Conservation (phyloP, 2,329 filamentous ascomycete species). For the Nemania diffusa region DNA sequence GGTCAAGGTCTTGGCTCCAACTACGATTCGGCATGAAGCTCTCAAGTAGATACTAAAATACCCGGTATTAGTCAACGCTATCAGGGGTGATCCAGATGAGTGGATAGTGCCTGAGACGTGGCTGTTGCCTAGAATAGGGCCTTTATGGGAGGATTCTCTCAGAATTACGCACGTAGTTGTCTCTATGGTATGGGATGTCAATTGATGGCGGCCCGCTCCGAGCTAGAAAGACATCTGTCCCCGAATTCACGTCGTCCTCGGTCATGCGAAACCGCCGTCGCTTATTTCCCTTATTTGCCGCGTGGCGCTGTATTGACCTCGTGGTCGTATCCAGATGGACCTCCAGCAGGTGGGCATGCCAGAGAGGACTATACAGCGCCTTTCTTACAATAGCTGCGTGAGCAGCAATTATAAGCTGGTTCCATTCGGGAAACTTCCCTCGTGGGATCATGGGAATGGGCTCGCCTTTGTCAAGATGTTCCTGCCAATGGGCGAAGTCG, state of each 20-base stretch:
- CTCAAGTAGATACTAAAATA: constrained; percentile 60
- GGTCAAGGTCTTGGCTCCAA: constrained; percentile 58
- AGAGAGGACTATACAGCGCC: constrained; percentile 59
- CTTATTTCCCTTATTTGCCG: constrained; percentile 60
- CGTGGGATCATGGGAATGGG: constrained; percentile 64
- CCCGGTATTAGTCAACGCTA: background rate
- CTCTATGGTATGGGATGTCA: constrained; percentile 65
- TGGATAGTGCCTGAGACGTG: background rate
- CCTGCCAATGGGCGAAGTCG: constrained; percentile 68
- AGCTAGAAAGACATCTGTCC: constrained; percentile 62
- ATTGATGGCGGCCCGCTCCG: constrained; percentile 61
- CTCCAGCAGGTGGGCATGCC: constrained; percentile 61
- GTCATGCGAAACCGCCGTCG: constrained; percentile 59
- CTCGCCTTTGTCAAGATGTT: constrained; percentile 59
- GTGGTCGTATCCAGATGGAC: constrained; percentile 59
- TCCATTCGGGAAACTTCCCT: constrained; percentile 61
- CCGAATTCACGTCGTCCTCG: constrained; percentile 55
- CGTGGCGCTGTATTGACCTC: constrained; percentile 58
- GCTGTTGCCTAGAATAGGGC: background rate
- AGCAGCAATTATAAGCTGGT: constrained; percentile 54
- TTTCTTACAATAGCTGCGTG: constrained; percentile 58
- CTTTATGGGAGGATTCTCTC: background rate
- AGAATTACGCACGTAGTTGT: constrained; percentile 57
- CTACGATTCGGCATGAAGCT: constrained; percentile 66
- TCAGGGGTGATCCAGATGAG: background rate